phyloP scores from a whole-genome alignment of 805 yeast species.

The Candida pseudofarinosa region DNA sequence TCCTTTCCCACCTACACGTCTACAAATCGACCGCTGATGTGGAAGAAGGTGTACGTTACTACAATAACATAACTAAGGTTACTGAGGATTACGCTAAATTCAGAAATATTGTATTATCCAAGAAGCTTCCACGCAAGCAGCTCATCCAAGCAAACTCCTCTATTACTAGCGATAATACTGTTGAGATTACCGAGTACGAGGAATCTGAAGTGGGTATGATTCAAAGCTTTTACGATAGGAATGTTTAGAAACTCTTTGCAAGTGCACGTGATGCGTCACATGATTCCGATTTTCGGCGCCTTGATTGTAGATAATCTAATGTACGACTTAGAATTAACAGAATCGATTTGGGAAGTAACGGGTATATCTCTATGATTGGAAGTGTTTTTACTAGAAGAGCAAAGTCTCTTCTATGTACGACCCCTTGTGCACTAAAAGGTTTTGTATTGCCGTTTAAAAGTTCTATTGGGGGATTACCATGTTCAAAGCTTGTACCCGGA shows the following conservation, averaged over 20 bases:
- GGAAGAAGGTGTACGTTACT: slow-evolving; percentile 58
- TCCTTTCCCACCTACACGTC: slow-evolving; percentile 67
- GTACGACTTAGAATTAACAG: not conserved
- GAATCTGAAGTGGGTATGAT: slow-evolving; percentile 76
- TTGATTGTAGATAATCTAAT: not conserved
- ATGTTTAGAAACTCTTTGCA: slow-evolving; percentile 19
- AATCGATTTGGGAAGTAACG: not conserved
- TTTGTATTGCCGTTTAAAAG: not conserved
- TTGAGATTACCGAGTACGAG: slow-evolving; percentile 66
- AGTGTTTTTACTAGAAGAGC: not conserved
- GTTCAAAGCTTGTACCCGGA: not conserved
- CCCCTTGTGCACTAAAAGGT: not conserved
- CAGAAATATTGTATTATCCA: slow-evolving; percentile 63
- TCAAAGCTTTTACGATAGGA: slow-evolving; percentile 62
- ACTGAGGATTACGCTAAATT: slow-evolving; percentile 57
- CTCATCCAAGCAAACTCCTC: slow-evolving; percentile 78
- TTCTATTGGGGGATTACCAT: not conserved
- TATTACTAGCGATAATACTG: slow-evolving; percentile 36
- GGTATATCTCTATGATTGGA: not conserved
- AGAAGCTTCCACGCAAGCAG: slow-evolving; percentile 81
- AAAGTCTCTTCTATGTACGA: not conserved
- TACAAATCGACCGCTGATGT: slow-evolving; percentile 77
- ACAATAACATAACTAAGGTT: slow-evolving; percentile 64
- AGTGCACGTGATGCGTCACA: not conserved
- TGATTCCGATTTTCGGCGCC: not conserved